These are phyloP conservation scores for Acmispon strigosus DNA, from an alignment of 306 rosid genomes.

Conservation along the genomic window DNA sequence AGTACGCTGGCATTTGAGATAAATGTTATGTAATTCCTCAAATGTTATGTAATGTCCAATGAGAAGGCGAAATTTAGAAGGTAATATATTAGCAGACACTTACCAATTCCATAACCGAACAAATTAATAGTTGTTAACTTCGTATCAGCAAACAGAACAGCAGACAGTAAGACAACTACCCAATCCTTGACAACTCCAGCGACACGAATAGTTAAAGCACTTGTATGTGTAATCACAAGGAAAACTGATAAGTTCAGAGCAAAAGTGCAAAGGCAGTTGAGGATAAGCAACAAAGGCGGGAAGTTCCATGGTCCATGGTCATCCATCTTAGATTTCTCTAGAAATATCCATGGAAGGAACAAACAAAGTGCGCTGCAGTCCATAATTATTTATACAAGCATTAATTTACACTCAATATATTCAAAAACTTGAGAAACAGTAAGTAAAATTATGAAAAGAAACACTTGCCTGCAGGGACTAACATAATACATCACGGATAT, in stretches of 20 bases:
- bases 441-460: conserved; percentile 1
- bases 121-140: conserved; percentile 86
- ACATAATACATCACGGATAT: conserved; percentile 93
- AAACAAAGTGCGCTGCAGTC: conserved; percentile 87
- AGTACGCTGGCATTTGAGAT: not conserved
- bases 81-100: conserved; percentile 26
- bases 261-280: conserved; percentile 92
- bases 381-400: conserved; percentile 7
- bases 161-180: conserved; percentile 93
- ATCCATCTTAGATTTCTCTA: conserved; percentile 87
- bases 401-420: not conserved
- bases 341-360: conserved; percentile 88
- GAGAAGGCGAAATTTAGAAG: not conserved
- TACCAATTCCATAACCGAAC: conserved; percentile 90
- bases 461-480: conserved; percentile 91
- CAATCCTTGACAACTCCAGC: conserved; percentile 99
- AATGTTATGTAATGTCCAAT: not conserved
- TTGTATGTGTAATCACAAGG: conserved; percentile 94
- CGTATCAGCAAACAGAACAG: conserved; percentile 88
- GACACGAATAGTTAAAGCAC: conserved; percentile 98
- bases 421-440: not conserved
- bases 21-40: not conserved
- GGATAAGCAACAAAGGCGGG: conserved; percentile 67
- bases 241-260: conserved; percentile 96
- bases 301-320: conserved; percentile 78